A percentile compares a stretch with the other conserved stretches of the same genome.
phyloP scores from a whole-genome alignment of 306 rosid genomes.

The Fragaria ananassa region DNA sequence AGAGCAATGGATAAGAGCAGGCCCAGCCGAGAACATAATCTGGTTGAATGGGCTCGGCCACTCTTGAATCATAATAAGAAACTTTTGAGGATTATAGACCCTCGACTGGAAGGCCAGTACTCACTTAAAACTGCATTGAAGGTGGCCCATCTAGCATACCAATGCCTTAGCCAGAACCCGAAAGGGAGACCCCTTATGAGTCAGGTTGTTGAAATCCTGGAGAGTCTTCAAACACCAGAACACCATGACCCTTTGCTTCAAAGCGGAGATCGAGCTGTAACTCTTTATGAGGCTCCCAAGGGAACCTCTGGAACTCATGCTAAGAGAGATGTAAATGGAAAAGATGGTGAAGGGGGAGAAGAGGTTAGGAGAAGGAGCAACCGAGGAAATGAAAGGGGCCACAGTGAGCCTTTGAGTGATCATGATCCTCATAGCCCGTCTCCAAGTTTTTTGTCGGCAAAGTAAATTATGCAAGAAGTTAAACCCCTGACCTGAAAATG shows the following conservation, averaged over 20 bases:
- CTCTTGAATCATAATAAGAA: slow-evolving; percentile 76
- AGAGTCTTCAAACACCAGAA: slow-evolving; percentile 48
- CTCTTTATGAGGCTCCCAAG: slow-evolving; percentile 72
- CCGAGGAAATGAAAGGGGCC: slow-evolving; percentile 29
- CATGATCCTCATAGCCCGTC: slow-evolving; percentile 21
- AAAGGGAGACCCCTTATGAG: slow-evolving; percentile 88
- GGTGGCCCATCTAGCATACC: slow-evolving; percentile 74
- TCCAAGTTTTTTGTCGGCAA: slow-evolving; percentile 31
- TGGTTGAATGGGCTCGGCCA: slow-evolving; percentile 95
- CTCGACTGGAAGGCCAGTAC: slow-evolving; percentile 81
- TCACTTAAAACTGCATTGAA: slow-evolving; percentile 54
- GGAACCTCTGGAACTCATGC: slow-evolving; percentile 21
- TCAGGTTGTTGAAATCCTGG: slow-evolving; percentile 74
- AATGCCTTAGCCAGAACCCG: slow-evolving; percentile 90
- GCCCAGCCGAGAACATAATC: slow-evolving; percentile 86
- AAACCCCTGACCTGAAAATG: slow-evolving; percentile 21
- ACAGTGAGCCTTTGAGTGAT: slow-evolving; percentile 34
- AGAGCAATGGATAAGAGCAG: slow-evolving; percentile 89
- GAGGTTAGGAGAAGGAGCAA: slow-evolving; percentile 23
- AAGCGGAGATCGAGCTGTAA: slow-evolving; percentile 53
- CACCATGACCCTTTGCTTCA: slow-evolving; percentile 51
- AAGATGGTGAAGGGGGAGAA: slow-evolving; percentile 12
- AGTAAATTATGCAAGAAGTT: slow-evolving; percentile 34
- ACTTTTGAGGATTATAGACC: slow-evolving; percentile 68
- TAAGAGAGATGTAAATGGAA: slow-evolving; percentile 4